Conservation (phyloP, 441 rosid species). For the Rhodomyrtus psidioides region DNA sequence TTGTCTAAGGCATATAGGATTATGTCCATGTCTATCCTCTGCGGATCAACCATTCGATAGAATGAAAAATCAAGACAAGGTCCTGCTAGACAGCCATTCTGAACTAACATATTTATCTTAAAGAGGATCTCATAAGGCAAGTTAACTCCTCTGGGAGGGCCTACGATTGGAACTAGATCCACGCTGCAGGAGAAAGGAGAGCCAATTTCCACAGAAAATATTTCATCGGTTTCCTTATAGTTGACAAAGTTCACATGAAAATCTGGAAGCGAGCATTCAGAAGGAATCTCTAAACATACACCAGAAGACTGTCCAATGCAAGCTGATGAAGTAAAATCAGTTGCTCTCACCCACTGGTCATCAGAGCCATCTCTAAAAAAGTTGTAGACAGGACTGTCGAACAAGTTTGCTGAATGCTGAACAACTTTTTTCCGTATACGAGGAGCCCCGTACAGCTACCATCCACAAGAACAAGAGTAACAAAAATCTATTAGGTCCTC, state of each 20-base stretch:
- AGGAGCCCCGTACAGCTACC: slow-evolving; percentile 58
- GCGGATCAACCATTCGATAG: slow-evolving; percentile 43
- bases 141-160: slow-evolving; percentile 33
- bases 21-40: slow-evolving; percentile 5
- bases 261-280: slow-evolving; percentile 27
- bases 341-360: slow-evolving; percentile 59
- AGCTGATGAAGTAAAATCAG: slow-evolving; percentile 48
- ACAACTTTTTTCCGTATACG: slow-evolving; percentile 37
- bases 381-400: slow-evolving; percentile 21
- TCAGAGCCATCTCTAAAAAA: slow-evolving; percentile 41
- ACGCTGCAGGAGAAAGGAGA: slow-evolving; percentile 26
- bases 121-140: slow-evolving; percentile 56
- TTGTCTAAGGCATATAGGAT: slow-evolving; percentile 55
- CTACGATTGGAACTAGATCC: slow-evolving; percentile 51
- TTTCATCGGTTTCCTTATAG: slow-evolving; percentile 29
- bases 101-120: slow-evolving; percentile 52
- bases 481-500: neutral
- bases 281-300: slow-evolving; percentile 51
- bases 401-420: neutral
- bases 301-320: slow-evolving; percentile 61
- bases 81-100: slow-evolving; percentile 58
- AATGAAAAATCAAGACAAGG: slow-evolving; percentile 41
- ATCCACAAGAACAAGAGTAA: neutral
- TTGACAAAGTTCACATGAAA: slow-evolving; percentile 32
- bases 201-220: slow-evolving; percentile 24